These are phyloP conservation scores for Cruciata laevipes DNA, from an alignment of 257 asterid genomes.

Conservation along the genomic window DNA sequence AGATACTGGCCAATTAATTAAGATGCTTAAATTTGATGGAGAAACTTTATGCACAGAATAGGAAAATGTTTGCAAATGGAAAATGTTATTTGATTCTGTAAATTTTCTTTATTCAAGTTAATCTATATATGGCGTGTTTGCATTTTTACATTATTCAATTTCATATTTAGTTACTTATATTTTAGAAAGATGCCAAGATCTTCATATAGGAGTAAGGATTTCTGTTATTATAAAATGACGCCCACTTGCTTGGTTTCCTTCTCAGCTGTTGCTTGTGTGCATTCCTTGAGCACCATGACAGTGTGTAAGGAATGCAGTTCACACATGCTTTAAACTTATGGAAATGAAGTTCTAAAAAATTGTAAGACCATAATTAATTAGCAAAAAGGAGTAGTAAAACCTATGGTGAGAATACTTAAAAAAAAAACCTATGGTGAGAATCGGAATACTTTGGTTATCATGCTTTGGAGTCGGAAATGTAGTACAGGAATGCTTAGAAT, in stretches of 20 bases:
- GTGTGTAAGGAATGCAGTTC: background rate
- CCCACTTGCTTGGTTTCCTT: background rate
- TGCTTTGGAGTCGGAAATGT: background rate
- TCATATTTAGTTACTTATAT: background rate
- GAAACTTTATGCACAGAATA: background rate
- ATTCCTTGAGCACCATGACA: background rate
- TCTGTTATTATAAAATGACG: background rate
- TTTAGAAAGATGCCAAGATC: background rate
- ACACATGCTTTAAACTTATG: background rate
- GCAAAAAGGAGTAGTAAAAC: background rate
- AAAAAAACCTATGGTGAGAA: background rate
- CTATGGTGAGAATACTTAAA: background rate
- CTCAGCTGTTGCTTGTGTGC: background rate
- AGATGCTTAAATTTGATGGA: background rate
- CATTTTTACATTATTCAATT: background rate
- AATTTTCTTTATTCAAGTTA: background rate
- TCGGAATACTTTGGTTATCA: background rate
- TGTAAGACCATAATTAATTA: background rate
- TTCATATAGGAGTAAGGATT: background rate
- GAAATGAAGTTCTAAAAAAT: background rate
- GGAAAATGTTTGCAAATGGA: background rate
- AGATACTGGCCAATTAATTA: background rate
- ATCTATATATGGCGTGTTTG: background rate
- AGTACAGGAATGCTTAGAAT: background rate
- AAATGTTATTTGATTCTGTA: background rate